A percentile compares a stretch with the other conserved stretches of the same genome.
Evolutionary conservation across 2,329 filamentous ascomycete genomes (phyloP).

Genomic region (Microdochium bolleyi): DNA sequence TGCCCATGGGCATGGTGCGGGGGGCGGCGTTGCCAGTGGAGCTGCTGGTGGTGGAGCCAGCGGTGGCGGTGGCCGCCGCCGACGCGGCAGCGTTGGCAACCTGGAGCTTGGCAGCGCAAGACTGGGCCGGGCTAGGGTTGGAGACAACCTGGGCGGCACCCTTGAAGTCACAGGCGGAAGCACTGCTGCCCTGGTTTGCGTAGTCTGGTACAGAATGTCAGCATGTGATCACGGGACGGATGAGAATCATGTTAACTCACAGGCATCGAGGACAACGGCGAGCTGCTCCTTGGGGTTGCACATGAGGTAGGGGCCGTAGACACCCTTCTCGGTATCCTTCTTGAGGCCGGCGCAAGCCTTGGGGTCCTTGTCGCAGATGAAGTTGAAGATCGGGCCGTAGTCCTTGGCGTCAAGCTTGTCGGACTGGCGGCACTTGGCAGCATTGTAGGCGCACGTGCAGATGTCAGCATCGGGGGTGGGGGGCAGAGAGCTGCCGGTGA

Average conservation of each 20-base stretch:
- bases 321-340: conserved; percentile 43
- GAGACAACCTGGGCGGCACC: conserved; percentile 38
- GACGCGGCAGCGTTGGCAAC: conserved; percentile 33
- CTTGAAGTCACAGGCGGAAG: conserved; percentile 49
- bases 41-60: conserved; percentile 7
- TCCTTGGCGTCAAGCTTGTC: conserved; percentile 41
- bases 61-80: conserved; percentile 21
- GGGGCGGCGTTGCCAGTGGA: conserved; percentile 25
- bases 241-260: neutral
- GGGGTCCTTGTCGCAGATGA: conserved; percentile 31
- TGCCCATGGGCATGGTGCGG: conserved; percentile 24
- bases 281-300: conserved; percentile 53
- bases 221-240: neutral
- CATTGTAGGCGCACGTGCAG: conserved; percentile 64
- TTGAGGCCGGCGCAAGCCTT: conserved; percentile 48
- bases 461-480: conserved; percentile 62
- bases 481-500: conserved; percentile 51
- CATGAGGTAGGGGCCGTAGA: conserved; percentile 58
- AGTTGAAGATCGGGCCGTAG: conserved; percentile 36
- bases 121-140: conserved; percentile 3
- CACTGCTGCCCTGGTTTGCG: conserved; percentile 39
- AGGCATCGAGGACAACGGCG: conserved; percentile 47
- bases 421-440: conserved; percentile 54
- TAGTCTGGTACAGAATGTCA: conserved; percentile 23
- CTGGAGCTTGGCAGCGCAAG: conserved; percentile 41